Conservation (phyloP, 805 yeast species). For the Saccharomycopsis oosterbeekiorum region DNA sequence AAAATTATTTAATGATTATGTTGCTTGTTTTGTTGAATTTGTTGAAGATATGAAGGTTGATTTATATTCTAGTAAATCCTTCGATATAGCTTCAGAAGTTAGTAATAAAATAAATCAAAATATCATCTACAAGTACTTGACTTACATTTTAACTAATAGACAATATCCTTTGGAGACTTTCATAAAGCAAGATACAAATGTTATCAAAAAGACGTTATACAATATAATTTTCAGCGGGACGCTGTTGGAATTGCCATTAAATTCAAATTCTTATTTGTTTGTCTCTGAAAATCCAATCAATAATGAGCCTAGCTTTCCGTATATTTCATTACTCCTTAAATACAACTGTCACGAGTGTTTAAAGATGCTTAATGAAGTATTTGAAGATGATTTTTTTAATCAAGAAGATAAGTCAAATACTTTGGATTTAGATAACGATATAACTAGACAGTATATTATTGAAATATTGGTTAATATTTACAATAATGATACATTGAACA, state of each 20-base stretch:
- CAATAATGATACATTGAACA: slow-evolving; percentile 22
- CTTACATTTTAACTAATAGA: slow-evolving; percentile 64
- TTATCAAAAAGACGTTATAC: slow-evolving; percentile 32
- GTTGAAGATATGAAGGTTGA: slow-evolving; percentile 3
- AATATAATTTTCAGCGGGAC: slow-evolving; percentile 51
- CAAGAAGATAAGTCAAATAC: slow-evolving; percentile 35
- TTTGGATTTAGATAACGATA: slow-evolving; percentile 20
- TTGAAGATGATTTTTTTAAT: slow-evolving; percentile 71
- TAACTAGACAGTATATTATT: slow-evolving; percentile 68
- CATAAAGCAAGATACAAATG: slow-evolving; percentile 29
- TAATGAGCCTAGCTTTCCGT: slow-evolving; percentile 55
- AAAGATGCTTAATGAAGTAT: slow-evolving; percentile 64
- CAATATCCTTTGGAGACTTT: slow-evolving; percentile 64
- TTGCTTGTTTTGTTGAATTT: slow-evolving; percentile 60
- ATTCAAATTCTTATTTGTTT: slow-evolving; percentile 27
- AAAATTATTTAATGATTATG: slow-evolving; percentile 52
- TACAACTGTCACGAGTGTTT: slow-evolving; percentile 52
- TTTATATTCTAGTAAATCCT: slow-evolving; percentile 17
- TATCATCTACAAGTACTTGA: slow-evolving; percentile 49
- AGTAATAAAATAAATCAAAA: slow-evolving; percentile 8
- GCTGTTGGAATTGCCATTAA: slow-evolving; percentile 37
- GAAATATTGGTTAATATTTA: slow-evolving; percentile 60
- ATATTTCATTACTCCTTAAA: slow-evolving; percentile 47
- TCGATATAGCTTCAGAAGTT: neutral
- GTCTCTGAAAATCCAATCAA: slow-evolving; percentile 17